Evolutionary conservation across 2,329 filamentous ascomycete genomes (phyloP), one percentile per base, ranked within the genome.

Genomic region (Colletotrichum euphorbiae): DNA sequence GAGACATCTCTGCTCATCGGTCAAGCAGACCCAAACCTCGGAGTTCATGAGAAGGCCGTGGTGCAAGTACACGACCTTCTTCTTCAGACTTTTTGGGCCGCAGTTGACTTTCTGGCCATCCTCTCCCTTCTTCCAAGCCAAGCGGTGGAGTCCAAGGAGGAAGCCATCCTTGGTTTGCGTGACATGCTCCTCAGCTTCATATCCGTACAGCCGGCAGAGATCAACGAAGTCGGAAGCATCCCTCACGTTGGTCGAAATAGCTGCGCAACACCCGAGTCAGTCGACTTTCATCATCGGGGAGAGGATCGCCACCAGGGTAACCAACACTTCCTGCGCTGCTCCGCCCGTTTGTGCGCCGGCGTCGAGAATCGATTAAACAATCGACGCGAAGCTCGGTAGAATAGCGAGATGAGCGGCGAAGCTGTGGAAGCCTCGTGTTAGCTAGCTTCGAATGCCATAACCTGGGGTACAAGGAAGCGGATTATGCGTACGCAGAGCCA

Each of bases 41-140:
- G 94, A 97, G 80, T 98, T 98, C 96, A 99, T 99, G 76, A 99
- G 87, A 66, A 99, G 85, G 8, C 95, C 96, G 79, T 99, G 96
- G 76, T 99, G 96, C 71, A 99, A 83, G 78, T 98, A 99, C 6
- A 96, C 90, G 55, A 98, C 93, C 73, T 90, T 92, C 82, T 98
- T 98, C 79, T 86, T 87, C 31, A 92, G 73, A 74, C 90, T 90
- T 40, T 85, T 84, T 1, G 85, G 84, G 0, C 91, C 91, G 57
- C 84, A 83, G 76, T 98, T 98, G 74, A 97, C 91, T 71, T 88
- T 88, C 61, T 85, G 81, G n/a, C 89, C 88, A 76, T 96, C 92
- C 77, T 97, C 93, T 11, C 93, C 93, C 73, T 89, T 91, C 67
- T 87, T 88, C 87, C 92, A 97, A 19, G 92, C 93, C 52, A 99